Conservation (phyloP, 495 filamentous ascomycete genomes). For the Pseudoneurospora amorphoporcata region DNA sequence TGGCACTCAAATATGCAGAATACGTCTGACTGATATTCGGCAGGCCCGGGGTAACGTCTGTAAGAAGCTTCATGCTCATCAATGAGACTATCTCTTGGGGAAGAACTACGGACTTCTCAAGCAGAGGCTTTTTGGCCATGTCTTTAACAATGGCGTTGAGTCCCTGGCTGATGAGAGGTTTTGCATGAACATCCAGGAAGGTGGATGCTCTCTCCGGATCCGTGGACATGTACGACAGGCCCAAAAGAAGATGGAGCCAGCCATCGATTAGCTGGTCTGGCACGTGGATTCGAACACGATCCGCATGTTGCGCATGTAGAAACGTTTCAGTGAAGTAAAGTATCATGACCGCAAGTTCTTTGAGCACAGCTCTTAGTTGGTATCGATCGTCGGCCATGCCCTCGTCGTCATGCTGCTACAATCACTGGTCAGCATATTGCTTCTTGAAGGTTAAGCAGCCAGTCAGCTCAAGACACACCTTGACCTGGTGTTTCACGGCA, state of each 20-base stretch:
- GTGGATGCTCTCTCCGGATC: not conserved
- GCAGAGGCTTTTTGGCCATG: constrained; percentile 17
- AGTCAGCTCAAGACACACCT: constrained; percentile 5
- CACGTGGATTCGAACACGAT: constrained; percentile 12
- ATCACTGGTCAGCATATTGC: not conserved
- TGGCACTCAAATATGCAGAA: constrained; percentile 22
- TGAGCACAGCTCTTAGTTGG: not conserved
- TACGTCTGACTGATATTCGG: constrained; percentile 25
- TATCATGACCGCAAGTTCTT: constrained; percentile 10
- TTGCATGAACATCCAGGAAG: not conserved
- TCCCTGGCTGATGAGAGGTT: not conserved
- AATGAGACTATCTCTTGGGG: constrained; percentile 28
- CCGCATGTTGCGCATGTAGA: constrained; percentile 5
- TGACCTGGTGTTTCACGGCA: constrained; percentile 16
- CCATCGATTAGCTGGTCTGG: constrained; percentile 21
- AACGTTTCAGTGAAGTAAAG: constrained; percentile 18
- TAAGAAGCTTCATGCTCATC: constrained; percentile 21
- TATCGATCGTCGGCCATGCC: not conserved
- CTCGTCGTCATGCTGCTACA: not conserved
- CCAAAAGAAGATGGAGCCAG: constrained; percentile 25
- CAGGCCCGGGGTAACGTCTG: constrained; percentile 17
- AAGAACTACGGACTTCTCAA: constrained; percentile 23
- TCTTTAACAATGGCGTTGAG: constrained; percentile 2
- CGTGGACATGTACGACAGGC: constrained; percentile 7
- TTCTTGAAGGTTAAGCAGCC: not conserved